Percentiles rank a stretch among this genome's conserved stretches.
These are phyloP conservation scores for Salicornia ramosissima DNA, from an alignment of 148 eudicot genomes.

Conservation along the genomic window DNA sequence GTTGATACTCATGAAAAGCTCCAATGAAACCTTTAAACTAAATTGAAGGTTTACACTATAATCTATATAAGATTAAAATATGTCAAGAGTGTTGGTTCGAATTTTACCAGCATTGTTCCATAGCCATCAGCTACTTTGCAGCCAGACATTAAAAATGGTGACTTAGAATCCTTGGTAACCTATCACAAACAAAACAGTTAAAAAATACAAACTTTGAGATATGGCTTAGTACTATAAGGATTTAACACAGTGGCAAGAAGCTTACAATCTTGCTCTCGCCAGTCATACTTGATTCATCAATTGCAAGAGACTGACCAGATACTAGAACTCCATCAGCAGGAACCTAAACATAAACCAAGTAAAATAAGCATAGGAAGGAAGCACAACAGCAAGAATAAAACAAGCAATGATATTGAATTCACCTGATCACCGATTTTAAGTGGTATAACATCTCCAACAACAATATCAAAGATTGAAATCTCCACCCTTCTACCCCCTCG, in stretches of 20 bases:
- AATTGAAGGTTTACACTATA: not conserved
- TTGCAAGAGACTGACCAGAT: slow-evolving; percentile 81
- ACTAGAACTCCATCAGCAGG: slow-evolving; percentile 92
- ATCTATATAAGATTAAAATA: not conserved
- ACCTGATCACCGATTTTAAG: slow-evolving; percentile 98
- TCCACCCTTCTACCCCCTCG: slow-evolving; percentile 77
- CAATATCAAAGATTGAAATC: slow-evolving; percentile 83
- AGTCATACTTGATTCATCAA: slow-evolving; percentile 98
- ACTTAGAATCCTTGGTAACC: slow-evolving; percentile 61
- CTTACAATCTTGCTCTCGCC: slow-evolving; percentile 97
- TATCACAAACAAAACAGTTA: slow-evolving; percentile 16
- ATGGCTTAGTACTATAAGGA: not conserved
- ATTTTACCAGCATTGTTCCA: slow-evolving; percentile 86
- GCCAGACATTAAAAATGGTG: slow-evolving; percentile 93
- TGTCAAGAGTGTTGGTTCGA: not conserved
- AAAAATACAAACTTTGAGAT: slow-evolving; percentile 6
- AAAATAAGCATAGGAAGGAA: slow-evolving; percentile 12
- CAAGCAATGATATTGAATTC: slow-evolving; percentile 5
- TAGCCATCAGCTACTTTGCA: slow-evolving; percentile 96
- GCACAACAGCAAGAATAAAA: not conserved
- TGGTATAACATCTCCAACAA: slow-evolving; percentile 84
- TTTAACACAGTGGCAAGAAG: not conserved
- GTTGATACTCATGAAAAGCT: not conserved
- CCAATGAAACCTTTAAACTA: not conserved
- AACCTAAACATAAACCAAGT: slow-evolving; percentile 39